Evolutionary conservation across 345 rosid genomes (phyloP), one percentile per base, ranked within the genome.

Genomic region (Salix suchowensis): DNA sequence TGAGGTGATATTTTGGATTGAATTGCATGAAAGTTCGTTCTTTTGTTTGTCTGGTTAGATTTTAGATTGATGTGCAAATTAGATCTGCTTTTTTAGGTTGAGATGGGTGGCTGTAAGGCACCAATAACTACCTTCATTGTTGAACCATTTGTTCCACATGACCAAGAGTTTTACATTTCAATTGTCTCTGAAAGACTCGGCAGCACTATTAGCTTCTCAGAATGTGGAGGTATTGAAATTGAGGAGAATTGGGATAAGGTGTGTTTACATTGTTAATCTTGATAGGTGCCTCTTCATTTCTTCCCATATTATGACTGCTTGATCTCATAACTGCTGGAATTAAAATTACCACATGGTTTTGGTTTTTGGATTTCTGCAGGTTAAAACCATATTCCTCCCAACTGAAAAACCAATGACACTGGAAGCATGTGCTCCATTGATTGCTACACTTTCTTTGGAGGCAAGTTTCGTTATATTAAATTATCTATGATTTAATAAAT

Each of bases 191-290:
- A 96, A 42, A 92, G 99, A 87, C 97, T 94, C 76, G 97, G 98
- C 55, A 82, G 88, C 81, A 91, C 92, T 74, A 82, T 94, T 78
- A 91, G 92, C 83, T 96, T 92, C 82, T 96, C 97, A 26, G 98
- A 96, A 82, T 96, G 97, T 76, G 98, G 98, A 2, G 99, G 99
- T 10, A 92, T 93, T 84, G 99, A 96, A 50, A 93, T 96, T 70
- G 99, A 96, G 90, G 99, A 92, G 85, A 96, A 96, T 71, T 96
- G 97, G 99, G 97, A 92, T 86, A 93, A 96, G 89, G 99, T 93
- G 79, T 62, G 28, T 11, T 21, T 48, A 28, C 65, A 39, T 15
- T 16, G 50, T 9, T 34, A 16, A 16, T n/a, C 74, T 3, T 24
- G 54, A 24, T 21, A 19, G 4, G 55, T 64, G 39, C 2, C 48